These are phyloP conservation scores for Vitis cinerea DNA, from an alignment of 164 flowering plant genomes.

Conservation along the genomic window DNA sequence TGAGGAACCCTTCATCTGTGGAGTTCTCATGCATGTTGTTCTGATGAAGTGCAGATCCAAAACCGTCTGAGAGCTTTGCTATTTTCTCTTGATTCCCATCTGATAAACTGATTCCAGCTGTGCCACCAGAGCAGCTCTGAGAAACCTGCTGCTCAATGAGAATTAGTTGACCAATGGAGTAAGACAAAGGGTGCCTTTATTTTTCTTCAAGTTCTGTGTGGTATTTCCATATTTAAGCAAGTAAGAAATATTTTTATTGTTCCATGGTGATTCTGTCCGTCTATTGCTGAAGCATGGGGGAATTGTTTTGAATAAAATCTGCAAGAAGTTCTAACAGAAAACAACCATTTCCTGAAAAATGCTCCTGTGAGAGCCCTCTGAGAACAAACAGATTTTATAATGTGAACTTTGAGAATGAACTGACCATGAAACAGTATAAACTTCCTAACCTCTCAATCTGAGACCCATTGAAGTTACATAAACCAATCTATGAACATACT, in stretches of 20 bases:
- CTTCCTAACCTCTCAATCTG: neutral
- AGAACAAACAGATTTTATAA: too few species aligned
- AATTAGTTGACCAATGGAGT: conserved; percentile 50
- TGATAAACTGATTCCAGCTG: conserved; percentile 29
- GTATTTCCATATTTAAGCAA: conserved; percentile 36
- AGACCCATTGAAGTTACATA: conserved; percentile 4
- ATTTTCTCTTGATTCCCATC: conserved; percentile 35
- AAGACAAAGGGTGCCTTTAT: conserved; percentile 34
- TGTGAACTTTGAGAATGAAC: too few species aligned
- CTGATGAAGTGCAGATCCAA: conserved; percentile 26
- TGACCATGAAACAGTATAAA: too few species aligned
- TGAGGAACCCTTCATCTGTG: conserved; percentile 20
- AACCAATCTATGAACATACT: conserved; percentile 3
- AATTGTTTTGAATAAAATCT: too few species aligned
- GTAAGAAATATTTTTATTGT: conserved; percentile 29
- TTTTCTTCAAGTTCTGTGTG: conserved; percentile 17
- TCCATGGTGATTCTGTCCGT: neutral
- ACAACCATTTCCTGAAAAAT: too few species aligned
- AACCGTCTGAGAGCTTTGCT: conserved; percentile 32
- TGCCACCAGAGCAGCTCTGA: conserved; percentile 37
- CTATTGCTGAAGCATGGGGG: too few species aligned
- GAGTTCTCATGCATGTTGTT: conserved; percentile 22
- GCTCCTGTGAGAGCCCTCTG: too few species aligned
- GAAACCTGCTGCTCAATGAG: conserved; percentile 41
- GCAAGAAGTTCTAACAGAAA: too few species aligned